These are phyloP conservation scores for Curvularia sp. DNA, from an alignment of 2,329 filamentous ascomycete species.

Conservation along the genomic window DNA sequence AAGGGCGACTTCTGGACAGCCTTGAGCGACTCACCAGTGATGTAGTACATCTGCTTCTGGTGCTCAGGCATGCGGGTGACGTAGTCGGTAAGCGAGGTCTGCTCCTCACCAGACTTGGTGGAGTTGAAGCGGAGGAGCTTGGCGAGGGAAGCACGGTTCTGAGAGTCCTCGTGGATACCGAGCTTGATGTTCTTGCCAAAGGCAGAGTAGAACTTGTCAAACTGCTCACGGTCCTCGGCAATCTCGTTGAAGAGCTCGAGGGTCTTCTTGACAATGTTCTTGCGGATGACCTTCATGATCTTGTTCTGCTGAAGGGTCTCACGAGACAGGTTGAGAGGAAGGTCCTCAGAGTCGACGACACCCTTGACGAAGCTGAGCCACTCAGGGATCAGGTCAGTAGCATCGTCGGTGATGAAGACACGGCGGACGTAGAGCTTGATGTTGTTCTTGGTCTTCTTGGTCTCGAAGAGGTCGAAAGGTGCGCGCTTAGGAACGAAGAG, in stretches of 20 bases:
- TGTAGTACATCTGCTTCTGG: constrained; percentile 99
- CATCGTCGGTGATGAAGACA: constrained; percentile 99
- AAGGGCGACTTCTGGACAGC: constrained; percentile 98
- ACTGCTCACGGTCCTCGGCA: constrained; percentile 99
- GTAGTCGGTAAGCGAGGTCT: constrained; percentile 95
- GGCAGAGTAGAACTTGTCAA: constrained; percentile 99
- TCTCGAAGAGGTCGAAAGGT: constrained; percentile 99
- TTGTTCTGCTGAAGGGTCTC: constrained; percentile 99
- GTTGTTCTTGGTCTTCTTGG: constrained; percentile 99
- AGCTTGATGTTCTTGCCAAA: constrained; percentile 99
- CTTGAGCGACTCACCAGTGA: constrained; percentile 99
- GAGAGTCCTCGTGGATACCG: constrained; percentile 98
- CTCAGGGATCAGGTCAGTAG: constrained; percentile 98
- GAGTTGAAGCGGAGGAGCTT: constrained; percentile 99
- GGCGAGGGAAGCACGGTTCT: constrained; percentile 91
- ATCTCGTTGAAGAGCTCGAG: constrained; percentile 99
- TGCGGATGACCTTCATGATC: constrained; percentile 99
- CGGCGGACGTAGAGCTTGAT: constrained; percentile 99
- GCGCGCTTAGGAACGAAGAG: constrained; percentile 99
- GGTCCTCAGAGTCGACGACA: constrained; percentile 99
- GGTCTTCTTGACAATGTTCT: constrained; percentile 99
- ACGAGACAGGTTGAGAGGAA: constrained; percentile 98
- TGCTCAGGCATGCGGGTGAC: constrained; percentile 99
- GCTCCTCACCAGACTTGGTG: constrained; percentile 97
- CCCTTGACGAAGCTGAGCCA: constrained; percentile 99